Evolutionary conservation across 352 stramenopile genomes (phyloP).

Genomic region (Phytophthora sp.): DNA sequence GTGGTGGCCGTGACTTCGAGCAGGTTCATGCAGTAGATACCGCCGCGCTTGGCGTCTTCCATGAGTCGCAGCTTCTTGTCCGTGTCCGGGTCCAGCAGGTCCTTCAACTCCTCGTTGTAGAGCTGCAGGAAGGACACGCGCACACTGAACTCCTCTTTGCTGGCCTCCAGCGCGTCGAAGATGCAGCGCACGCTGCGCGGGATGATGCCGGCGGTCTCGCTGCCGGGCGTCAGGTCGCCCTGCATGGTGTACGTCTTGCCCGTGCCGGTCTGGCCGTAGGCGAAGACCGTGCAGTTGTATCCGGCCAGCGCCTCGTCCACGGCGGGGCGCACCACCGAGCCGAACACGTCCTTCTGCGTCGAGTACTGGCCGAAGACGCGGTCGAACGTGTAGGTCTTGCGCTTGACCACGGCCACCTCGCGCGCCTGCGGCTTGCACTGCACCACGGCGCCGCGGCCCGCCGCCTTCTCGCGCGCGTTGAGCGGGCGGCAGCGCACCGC

Average conservation of each 20-base stretch:
- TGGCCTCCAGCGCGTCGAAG: conserved; percentile 93
- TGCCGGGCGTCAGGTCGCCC: conserved; percentile 85
- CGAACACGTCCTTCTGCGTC: conserved; percentile 98
- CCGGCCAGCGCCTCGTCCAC: conserved; percentile 96
- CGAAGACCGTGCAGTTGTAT: conserved; percentile 97
- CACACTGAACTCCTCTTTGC: conserved; percentile 92
- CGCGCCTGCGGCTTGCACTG: conserved; percentile 87
- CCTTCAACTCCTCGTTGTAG: conserved; percentile 98
- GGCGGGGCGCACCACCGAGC: conserved; percentile 90
- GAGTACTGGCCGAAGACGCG: conserved; percentile 95
- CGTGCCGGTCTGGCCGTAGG: conserved; percentile 97
- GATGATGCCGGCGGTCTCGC: conserved; percentile 94
- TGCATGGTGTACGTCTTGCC: conserved; percentile 99
- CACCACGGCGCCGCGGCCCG: conserved; percentile 79
- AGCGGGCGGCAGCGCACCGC: conserved; percentile 91
- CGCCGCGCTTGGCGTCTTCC: conserved; percentile 87
- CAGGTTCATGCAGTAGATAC: conserved; percentile 91
- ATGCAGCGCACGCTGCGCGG: conserved; percentile 94
- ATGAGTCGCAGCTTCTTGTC: conserved; percentile 90
- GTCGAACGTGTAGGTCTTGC: conserved; percentile 93
- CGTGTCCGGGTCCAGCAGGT: conserved; percentile 86
- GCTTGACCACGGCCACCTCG: conserved; percentile 87
- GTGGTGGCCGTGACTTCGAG: conserved; percentile 88
- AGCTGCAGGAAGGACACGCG: conserved; percentile 98
- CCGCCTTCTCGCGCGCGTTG: conserved; percentile 88